Conservation (phyloP, 1,284 basidiomycete genomes). For the Pisolithus thermaeus region DNA sequence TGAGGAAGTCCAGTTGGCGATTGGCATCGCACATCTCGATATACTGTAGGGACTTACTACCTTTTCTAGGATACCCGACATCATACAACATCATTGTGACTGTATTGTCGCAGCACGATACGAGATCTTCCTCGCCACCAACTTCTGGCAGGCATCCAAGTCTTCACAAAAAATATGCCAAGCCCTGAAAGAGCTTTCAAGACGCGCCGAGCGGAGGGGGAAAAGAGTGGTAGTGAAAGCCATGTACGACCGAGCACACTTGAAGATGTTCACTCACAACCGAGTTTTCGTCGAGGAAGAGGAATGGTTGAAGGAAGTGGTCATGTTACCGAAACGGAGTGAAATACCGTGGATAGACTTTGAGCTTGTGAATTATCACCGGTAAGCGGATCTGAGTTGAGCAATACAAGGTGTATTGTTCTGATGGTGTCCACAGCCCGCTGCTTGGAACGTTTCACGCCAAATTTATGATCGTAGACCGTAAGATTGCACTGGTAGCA, state of each 20-base stretch:
- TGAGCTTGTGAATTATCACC: constrained; percentile 52
- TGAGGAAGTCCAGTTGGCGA: not conserved
- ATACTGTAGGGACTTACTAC: not conserved
- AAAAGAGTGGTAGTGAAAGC: constrained; percentile 53
- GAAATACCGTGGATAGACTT: constrained; percentile 60
- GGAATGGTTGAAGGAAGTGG: constrained; percentile 41
- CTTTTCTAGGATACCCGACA: constrained; percentile 49
- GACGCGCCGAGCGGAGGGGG: constrained; percentile 38
- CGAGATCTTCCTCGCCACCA: constrained; percentile 59
- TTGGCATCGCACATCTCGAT: not conserved
- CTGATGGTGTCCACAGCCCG: constrained; percentile 34
- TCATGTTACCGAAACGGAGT: constrained; percentile 50
- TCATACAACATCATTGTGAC: constrained; percentile 53
- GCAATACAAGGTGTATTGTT: constrained; percentile 25
- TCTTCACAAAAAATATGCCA: constrained; percentile 47
- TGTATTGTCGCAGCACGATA: constrained; percentile 52
- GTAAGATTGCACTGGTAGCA: constrained; percentile 67
- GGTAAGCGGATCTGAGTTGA: constrained; percentile 14
- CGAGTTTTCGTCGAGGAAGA: constrained; percentile 48
- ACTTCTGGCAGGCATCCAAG: constrained; percentile 50
- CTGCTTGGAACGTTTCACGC: constrained; percentile 73
- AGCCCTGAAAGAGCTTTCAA: constrained; percentile 52
- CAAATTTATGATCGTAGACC: constrained; percentile 73
- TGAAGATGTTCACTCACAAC: constrained; percentile 51
- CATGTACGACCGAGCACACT: constrained; percentile 64